Conservation (phyloP, 2,329 filamentous ascomycete species). For the Sarocladium brachiariae region DNA sequence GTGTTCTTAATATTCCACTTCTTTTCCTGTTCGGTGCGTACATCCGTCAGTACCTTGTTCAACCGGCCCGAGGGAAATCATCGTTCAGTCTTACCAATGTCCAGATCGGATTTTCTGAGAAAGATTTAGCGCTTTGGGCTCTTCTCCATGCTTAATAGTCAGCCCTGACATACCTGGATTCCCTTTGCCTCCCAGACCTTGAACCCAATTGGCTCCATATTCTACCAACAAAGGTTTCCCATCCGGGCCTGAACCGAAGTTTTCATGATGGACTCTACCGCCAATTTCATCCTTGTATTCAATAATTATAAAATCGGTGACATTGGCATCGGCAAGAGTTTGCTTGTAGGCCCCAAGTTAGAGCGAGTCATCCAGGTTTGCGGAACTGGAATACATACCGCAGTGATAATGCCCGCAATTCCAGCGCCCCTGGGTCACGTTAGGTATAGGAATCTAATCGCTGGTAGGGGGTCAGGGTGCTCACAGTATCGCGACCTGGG, state of each 20-base stretch:
- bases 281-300: constrained; percentile 53
- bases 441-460: not conserved
- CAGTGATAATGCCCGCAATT: constrained; percentile 17
- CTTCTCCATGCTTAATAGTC: not conserved
- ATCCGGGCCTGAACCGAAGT: constrained; percentile 38
- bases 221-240: constrained; percentile 48
- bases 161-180: not conserved
- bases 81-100: not conserved
- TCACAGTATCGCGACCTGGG: constrained; percentile 7
- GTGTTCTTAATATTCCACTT: constrained; percentile 18
- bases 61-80: not conserved
- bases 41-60: not conserved
- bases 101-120: constrained; percentile 9
- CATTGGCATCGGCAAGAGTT: not conserved
- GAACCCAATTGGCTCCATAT: constrained; percentile 54
- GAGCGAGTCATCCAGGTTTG: not conserved
- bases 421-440: not conserved
- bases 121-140: not conserved
- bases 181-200: not conserved
- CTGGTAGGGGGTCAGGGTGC: not conserved
- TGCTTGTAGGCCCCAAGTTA: constrained; percentile 11
- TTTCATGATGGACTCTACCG: constrained; percentile 45
- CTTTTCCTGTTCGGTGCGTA: constrained; percentile 6
- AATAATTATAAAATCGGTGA: constrained; percentile 53
- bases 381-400: not conserved